Percentiles rank a stretch among this genome's conserved stretches.
Conservation (phyloP, 495 filamentous ascomycete genomes). For the Penicillium paxilli region DNA sequence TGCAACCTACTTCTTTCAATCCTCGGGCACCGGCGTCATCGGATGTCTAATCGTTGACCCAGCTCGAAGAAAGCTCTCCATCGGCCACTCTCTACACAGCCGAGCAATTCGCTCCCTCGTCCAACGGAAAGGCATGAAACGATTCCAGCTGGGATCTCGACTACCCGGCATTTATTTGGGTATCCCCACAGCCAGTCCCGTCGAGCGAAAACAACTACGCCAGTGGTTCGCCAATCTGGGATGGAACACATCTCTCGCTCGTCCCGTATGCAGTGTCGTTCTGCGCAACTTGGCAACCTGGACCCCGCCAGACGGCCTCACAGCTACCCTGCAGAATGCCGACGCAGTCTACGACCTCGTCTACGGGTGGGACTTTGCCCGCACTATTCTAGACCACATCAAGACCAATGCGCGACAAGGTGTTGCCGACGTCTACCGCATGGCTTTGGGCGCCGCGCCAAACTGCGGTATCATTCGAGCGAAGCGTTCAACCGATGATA, state of each 20-base stretch:
- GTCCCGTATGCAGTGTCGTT: constrained; percentile 64
- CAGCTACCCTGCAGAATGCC: constrained; percentile 67
- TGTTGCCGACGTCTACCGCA: constrained; percentile 77
- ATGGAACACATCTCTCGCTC: constrained; percentile 65
- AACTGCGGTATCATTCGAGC: constrained; percentile 82
- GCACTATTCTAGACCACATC: constrained; percentile 72
- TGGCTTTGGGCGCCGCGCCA: constrained; percentile 70
- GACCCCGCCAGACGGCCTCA: constrained; percentile 71
- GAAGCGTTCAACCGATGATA: constrained; percentile 65
- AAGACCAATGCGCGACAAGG: constrained; percentile 74
- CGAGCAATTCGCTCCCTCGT: constrained; percentile 73
- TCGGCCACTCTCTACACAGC: constrained; percentile 81
- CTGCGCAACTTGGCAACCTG: constrained; percentile 68
- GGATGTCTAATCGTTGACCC: constrained; percentile 84
- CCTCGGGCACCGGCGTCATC: constrained; percentile 70
- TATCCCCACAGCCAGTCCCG: constrained; percentile 62
- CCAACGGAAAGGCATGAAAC: constrained; percentile 65
- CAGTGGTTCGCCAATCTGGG: constrained; percentile 68
- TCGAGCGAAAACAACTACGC: constrained; percentile 61
- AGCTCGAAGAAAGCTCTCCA: constrained; percentile 75
- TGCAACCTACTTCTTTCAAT: constrained; percentile 76
- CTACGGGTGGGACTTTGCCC: constrained; percentile 75
- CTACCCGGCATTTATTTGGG: constrained; percentile 79
- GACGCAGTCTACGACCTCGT: constrained; percentile 67
- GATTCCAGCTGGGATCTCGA: constrained; percentile 75